Base-by-base conservation (phyloP, 192 early-diverging fungal genomes). In the Coemansia aciculifera region DNA sequence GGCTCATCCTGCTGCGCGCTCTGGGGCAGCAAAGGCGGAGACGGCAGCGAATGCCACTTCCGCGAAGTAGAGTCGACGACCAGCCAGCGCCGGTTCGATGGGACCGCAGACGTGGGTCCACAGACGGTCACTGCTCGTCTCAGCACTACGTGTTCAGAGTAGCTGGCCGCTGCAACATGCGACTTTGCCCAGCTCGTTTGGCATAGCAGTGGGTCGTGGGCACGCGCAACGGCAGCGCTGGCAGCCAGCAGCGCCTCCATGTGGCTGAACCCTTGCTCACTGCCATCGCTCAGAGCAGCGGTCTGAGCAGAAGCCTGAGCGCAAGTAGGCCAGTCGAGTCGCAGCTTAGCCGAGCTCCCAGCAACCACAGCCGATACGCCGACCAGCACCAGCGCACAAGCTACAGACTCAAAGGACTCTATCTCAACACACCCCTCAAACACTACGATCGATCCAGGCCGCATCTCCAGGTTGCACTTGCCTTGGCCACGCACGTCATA, bases 191-290 rank as follows among this genome's bases (percentile, higher is more conserved):
- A 51, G 3, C 64, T 21, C 12, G 67, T 23, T 6, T 38, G 19
- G 27, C 64, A 64, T 1, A 73, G 21, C 2, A 51, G 3, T 10
- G 56, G 6, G n/a, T 65, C 70, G 5, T 23, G 67, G 54, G 57
- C 38, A n/a, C 71, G 64, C 21, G 59, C 3, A 10, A 73, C 64
- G 2, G 71, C 79, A 11, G 69, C 70, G 17, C 61, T 66, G 51
- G 60, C 68, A 54, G 76, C 46, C 23, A 81, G 46, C 27, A 66
- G 71, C 19, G 59, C 43, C 49, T 81, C 74, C 44, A 81, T 76
- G 8, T 36, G 69, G 31, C 61, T 67, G 49, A 77, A 34, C 24
- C 66, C 42, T 6, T 65, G 69, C 51, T 24, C 63, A 19, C 38
- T 36, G 8, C 24, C 51, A 5, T 38, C 63, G n/a, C 42, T 11